phyloP scores from a whole-genome alignment of 1,284 basidiomycete genomes.

The Ustilago shanxiensis region DNA sequence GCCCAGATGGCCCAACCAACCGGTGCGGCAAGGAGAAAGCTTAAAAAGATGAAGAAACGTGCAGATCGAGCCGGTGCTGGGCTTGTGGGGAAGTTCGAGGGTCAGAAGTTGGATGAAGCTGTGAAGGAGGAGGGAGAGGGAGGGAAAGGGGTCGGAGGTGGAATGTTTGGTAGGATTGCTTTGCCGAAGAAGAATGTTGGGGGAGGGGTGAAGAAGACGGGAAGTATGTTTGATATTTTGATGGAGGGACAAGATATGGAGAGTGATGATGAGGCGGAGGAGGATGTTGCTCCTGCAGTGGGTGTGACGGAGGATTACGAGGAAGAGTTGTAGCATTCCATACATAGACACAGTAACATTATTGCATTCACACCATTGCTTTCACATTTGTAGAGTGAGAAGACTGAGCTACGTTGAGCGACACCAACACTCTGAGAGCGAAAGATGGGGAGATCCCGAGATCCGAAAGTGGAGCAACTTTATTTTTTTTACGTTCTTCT shows the following conservation, averaged over 20 bases:
- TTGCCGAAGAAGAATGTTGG: constrained; percentile 1
- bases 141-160: constrained; percentile 19
- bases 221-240: constrained; percentile 50
- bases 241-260: constrained; percentile 28
- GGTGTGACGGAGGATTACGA: constrained; percentile 21
- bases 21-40: constrained; percentile 23
- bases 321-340: constrained; percentile 21
- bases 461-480: constrained; percentile 19
- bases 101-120: constrained; percentile 23
- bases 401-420: no score
- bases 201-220: constrained; percentile 14
- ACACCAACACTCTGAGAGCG: neutral
- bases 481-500: constrained; percentile 7
- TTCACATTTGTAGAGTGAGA: neutral
- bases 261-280: constrained; percentile 12
- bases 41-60: constrained; percentile 55
- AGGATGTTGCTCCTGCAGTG: neutral
- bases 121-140: neutral
- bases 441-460: constrained; percentile 5
- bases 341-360: neutral
- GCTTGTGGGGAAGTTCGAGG: constrained; percentile 31
- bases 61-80: constrained; percentile 46
- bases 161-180: constrained; percentile 33
- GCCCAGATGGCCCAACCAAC: constrained; percentile 28
- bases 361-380: neutral